Evolutionary conservation across 805 yeast genomes (phyloP).

Genomic region (Tetrapisispora fleetii): DNA sequence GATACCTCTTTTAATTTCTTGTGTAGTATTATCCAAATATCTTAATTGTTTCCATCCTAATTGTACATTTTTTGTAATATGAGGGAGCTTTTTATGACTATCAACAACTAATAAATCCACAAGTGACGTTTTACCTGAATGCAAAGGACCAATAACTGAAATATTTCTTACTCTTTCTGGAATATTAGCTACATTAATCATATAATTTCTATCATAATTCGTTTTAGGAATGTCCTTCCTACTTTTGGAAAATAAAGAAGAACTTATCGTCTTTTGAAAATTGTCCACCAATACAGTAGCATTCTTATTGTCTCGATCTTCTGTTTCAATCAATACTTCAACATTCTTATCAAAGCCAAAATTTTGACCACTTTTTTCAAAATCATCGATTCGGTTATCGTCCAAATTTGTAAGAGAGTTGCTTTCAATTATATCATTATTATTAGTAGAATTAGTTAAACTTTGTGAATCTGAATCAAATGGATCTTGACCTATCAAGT

Average conservation of each 20-base stretch:
- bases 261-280: too few relatives aligned
- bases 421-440: background rate
- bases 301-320: slow-evolving; percentile 40
- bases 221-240: slow-evolving; percentile 42
- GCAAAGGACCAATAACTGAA: slow-evolving; percentile 68
- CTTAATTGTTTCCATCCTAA: slow-evolving; percentile 39
- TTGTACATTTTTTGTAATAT: slow-evolving; percentile 22
- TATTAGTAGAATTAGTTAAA: background rate
- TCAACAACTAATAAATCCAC: slow-evolving; percentile 57
- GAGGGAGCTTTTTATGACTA: slow-evolving; percentile 43
- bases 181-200: slow-evolving; percentile 38
- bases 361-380: slow-evolving; percentile 16
- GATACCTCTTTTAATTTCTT: slow-evolving; percentile 64
- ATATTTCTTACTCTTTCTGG: slow-evolving; percentile 67
- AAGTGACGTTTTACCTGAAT: slow-evolving; percentile 79
- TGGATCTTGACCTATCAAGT: slow-evolving; percentile 10
- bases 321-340: slow-evolving; percentile 50
- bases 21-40: slow-evolving; percentile 60
- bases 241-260: slow-evolving; percentile 4
- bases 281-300: slow-evolving; percentile 30
- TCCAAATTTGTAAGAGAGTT: background rate
- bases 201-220: slow-evolving; percentile 51
- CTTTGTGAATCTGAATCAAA: slow-evolving; percentile 4
- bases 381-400: background rate
- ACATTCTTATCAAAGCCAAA: slow-evolving; percentile 53